Evolutionary conservation across 495 filamentous ascomycete species (phyloP).

Genomic region (Umbilicaria muhlenbergii): DNA sequence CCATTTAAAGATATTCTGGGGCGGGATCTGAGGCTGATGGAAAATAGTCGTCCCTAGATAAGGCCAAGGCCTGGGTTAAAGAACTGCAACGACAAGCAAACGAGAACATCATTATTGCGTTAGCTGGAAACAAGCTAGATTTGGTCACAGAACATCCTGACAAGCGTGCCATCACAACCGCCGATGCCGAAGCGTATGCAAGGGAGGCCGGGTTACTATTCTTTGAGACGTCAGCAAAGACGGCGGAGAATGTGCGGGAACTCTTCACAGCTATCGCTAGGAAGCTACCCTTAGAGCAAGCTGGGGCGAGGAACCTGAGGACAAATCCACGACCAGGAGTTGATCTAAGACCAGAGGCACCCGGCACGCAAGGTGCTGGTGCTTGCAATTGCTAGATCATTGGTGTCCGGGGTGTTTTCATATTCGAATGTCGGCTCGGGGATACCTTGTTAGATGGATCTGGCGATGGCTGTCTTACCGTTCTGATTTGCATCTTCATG

Average conservation of each 20-base stretch:
- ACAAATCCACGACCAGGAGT: slow-evolving; percentile 65
- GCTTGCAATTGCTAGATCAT: slow-evolving; percentile 56
- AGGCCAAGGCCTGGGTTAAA: slow-evolving; percentile 99
- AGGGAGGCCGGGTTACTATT: slow-evolving; percentile 85
- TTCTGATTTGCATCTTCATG: too few species aligned
- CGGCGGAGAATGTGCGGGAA: slow-evolving; percentile 85
- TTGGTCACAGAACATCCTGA: slow-evolving; percentile 77
- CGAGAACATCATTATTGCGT: slow-evolving; percentile 97
- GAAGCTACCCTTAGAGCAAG: slow-evolving; percentile 92
- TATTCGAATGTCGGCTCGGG: neutral
- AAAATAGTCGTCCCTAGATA: slow-evolving; percentile 77
- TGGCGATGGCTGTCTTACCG: too few species aligned
- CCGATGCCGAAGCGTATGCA: slow-evolving; percentile 90
- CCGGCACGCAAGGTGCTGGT: slow-evolving; percentile 56
- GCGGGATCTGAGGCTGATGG: slow-evolving; percentile 3
- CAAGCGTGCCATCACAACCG: slow-evolving; percentile 77
- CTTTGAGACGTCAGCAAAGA: slow-evolving; percentile 97
- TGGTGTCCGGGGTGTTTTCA: neutral
- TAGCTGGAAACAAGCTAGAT: slow-evolving; percentile 96
- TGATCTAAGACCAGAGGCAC: slow-evolving; percentile 60
- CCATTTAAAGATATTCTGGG: neutral
- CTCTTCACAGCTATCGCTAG: slow-evolving; percentile 96
- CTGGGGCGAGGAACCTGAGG: slow-evolving; percentile 66
- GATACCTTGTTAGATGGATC: too few species aligned
- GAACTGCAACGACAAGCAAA: slow-evolving; percentile 97